These are phyloP conservation scores for Apophysomyces elegans DNA, from an alignment of 371 early-diverging fungal species.

Conservation along the genomic window DNA sequence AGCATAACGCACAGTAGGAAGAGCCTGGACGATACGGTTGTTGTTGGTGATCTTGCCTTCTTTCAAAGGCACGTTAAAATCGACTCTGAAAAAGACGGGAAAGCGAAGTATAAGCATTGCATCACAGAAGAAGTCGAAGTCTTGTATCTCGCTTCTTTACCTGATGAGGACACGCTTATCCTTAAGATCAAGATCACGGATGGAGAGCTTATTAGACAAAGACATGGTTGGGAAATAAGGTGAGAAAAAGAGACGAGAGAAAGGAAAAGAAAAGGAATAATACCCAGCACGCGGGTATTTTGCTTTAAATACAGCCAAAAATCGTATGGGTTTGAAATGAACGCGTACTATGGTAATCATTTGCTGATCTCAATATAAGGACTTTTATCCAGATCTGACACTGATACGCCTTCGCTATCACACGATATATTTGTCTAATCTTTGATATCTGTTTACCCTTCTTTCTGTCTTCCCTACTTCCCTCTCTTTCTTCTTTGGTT, in stretches of 20 bases:
- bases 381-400: background rate
- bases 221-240: constrained; percentile 35
- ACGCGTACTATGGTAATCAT: constrained; percentile 2
- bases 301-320: constrained; percentile 7
- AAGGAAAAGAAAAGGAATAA: constrained; percentile 11
- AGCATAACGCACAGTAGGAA: constrained; percentile 95
- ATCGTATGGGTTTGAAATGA: background rate
- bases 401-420: background rate
- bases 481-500: background rate
- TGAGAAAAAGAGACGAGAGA: constrained; percentile 18
- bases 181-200: constrained; percentile 85
- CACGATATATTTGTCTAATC: constrained; percentile 7
- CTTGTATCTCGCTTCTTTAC: constrained; percentile 42
- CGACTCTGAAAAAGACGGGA: constrained; percentile 69
- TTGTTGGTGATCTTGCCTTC: constrained; percentile 95
- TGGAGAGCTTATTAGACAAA: constrained; percentile 78
- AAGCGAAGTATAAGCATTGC: background rate
- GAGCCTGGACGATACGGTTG: constrained; percentile 95
- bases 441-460: background rate
- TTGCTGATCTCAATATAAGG: constrained; percentile 5
- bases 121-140: background rate
- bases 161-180: constrained; percentile 94
- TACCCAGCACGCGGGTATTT: background rate
- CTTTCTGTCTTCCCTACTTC: background rate
- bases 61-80: constrained; percentile 98